phyloP scores from a whole-genome alignment of 2,329 filamentous ascomycete genomes.

The Trichoderma simmonsii region DNA sequence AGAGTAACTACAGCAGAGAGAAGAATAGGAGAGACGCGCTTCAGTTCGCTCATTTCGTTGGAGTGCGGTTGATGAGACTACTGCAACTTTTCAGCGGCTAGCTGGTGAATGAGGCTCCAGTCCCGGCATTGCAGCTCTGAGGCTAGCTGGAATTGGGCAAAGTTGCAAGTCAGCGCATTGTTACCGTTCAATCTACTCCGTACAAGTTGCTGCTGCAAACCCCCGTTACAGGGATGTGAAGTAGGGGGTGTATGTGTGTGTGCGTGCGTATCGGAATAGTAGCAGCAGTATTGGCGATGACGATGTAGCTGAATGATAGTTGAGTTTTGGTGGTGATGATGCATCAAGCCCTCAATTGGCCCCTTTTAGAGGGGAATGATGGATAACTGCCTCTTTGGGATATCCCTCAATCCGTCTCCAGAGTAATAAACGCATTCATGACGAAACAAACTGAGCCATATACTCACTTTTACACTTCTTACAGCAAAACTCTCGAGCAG shows the following conservation, averaged over 20 bases:
- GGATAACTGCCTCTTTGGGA: not conserved
- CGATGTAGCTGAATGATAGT: not conserved
- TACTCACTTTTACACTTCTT: not conserved
- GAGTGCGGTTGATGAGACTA: not conserved
- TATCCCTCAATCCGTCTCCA: not conserved
- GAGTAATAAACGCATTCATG: not conserved
- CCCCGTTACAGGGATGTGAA: not conserved
- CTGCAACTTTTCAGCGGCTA: not conserved
- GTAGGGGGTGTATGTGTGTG: not conserved
- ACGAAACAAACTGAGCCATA: not conserved
- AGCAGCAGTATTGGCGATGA: not conserved
- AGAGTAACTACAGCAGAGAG: not conserved
- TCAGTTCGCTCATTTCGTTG: not conserved
- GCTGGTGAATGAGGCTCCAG: conserved; percentile 4
- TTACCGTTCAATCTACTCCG: conserved; percentile 6
- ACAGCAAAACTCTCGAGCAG: not conserved
- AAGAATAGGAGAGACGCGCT: not conserved
- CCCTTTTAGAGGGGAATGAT: not conserved
- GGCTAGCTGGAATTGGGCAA: not conserved
- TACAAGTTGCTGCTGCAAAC: not conserved
- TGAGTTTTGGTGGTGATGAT: not conserved
- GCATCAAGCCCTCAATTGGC: not conserved
- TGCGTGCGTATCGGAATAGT: not conserved
- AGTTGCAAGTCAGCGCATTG: not conserved
- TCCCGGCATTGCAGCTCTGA: not conserved